Evolutionary conservation across 2,329 filamentous ascomycete species (phyloP).

Genomic region (Pestalotiopsis sp.): DNA sequence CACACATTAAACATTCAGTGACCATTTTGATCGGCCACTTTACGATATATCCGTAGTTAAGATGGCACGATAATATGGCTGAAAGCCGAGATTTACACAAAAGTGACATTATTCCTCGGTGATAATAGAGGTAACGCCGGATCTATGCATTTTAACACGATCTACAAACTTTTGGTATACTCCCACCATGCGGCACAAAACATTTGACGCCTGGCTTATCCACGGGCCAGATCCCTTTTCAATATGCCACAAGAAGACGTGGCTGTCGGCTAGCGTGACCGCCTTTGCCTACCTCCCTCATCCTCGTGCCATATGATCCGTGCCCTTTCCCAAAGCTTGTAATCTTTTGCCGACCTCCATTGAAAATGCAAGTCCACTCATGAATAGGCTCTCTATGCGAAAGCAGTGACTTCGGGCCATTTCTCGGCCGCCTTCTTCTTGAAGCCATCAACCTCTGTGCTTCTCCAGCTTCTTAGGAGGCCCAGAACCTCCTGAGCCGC

Average conservation of each 20-base stretch:
- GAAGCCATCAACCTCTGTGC: constrained; percentile 49
- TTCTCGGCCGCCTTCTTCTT: constrained; percentile 49
- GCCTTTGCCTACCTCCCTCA: background rate
- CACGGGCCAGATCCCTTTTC: background rate
- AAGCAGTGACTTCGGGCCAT: constrained; percentile 53
- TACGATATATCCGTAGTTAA: no score
- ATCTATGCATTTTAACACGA: background rate
- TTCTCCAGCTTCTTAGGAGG: constrained; percentile 51
- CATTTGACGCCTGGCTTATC: background rate
- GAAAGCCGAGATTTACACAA: background rate
- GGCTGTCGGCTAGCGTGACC: background rate
- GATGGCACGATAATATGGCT: no score
- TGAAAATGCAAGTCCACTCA: background rate
- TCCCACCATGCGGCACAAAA: background rate
- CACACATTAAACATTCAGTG: no score
- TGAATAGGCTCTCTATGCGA: constrained; percentile 32
- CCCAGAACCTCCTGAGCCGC: constrained; percentile 47
- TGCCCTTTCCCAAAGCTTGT: background rate
- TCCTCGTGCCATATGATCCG: background rate
- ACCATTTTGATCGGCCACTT: no score
- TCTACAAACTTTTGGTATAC: background rate
- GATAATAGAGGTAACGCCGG: background rate
- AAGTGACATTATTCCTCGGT: background rate
- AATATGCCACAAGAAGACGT: background rate
- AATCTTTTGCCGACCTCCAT: background rate